Evolutionary conservation across 371 early-diverging fungal genomes (phyloP).

Genomic region (Zopfochytrium polystomum): DNA sequence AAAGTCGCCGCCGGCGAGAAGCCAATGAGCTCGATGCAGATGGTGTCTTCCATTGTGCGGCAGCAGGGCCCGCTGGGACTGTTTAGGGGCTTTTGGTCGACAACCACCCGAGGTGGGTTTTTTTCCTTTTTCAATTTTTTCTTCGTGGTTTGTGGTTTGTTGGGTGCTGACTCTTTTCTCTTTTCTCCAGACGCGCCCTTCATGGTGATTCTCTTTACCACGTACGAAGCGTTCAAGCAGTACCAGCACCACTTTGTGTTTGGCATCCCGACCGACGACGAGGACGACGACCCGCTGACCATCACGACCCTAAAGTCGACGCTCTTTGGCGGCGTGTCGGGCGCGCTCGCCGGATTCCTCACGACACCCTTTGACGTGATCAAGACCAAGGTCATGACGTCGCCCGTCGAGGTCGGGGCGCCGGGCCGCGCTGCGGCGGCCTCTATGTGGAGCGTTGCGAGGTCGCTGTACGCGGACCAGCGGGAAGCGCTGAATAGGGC

Average conservation of each 20-base stretch:
- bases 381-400: conserved; percentile 89
- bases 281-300: conserved; percentile 55
- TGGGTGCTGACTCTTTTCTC: too few species aligned
- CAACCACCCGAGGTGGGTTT: conserved; percentile 47
- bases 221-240: conserved; percentile 77
- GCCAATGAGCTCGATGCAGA: conserved; percentile 10
- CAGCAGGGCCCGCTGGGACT: conserved; percentile 69
- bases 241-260: conserved; percentile 55
- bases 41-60: conserved; percentile 54
- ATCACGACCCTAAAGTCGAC: conserved; percentile 68
- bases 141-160: not conserved
- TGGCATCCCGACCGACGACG: not conserved
- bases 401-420: too few species aligned
- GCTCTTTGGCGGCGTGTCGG: conserved; percentile 80
- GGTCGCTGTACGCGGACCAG: too few species aligned
- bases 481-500: too few species aligned
- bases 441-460: too few species aligned
- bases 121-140: not conserved
- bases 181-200: conserved; percentile 51
- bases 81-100: conserved; percentile 76
- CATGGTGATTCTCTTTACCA: conserved; percentile 77
- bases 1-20: conserved; percentile 45
- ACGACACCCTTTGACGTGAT: conserved; percentile 94
- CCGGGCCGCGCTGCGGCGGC: too few species aligned
- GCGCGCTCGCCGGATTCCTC: conserved; percentile 77